Evolutionary conservation across 352 stramenopile genomes (phyloP).

Genomic region (Phytophthora pini): DNA sequence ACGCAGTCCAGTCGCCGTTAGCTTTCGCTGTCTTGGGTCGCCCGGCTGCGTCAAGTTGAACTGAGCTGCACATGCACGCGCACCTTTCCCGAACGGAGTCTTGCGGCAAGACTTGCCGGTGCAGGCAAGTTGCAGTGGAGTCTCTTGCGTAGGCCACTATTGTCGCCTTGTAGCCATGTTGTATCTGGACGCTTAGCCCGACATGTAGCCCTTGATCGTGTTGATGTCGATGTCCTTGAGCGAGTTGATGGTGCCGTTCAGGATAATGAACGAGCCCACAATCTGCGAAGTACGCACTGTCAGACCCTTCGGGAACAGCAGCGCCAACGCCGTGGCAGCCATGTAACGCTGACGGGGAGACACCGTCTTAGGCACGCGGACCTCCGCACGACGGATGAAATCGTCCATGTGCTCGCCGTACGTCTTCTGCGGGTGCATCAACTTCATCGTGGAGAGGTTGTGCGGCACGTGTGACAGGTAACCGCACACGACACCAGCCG

Average conservation of each 20-base stretch:
- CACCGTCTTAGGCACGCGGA: conserved; percentile 80
- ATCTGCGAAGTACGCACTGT: conserved; percentile 93
- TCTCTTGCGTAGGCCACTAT: conserved; percentile 24
- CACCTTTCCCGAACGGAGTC: conserved; percentile 20
- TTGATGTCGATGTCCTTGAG: conserved; percentile 81
- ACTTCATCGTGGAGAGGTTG: conserved; percentile 96
- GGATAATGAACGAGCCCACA: conserved; percentile 93
- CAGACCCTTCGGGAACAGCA: conserved; percentile 89
- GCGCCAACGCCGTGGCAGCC: conserved; percentile 72
- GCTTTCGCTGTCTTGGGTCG: conserved; percentile 22
- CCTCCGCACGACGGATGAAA: conserved; percentile 83
- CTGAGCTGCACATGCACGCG: conserved; percentile 36
- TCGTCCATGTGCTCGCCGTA: conserved; percentile 87
- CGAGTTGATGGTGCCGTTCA: conserved; percentile 94
- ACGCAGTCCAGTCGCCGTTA: conserved; percentile 23
- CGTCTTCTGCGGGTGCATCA: conserved; percentile 92
- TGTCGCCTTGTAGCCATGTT: conserved; percentile 29
- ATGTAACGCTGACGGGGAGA: conserved; percentile 74
- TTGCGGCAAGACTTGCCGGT: not conserved
- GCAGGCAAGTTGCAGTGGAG: conserved; percentile 17
- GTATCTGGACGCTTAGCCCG: conserved; percentile 20
- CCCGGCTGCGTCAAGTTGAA: conserved; percentile 32
- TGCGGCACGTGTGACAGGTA: conserved; percentile 96
- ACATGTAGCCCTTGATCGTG: conserved; percentile 57
- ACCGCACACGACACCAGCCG: conserved; percentile 90